phyloP scores from a whole-genome alignment of 1,284 basidiomycete species.

The Fomitopsis palustris region DNA sequence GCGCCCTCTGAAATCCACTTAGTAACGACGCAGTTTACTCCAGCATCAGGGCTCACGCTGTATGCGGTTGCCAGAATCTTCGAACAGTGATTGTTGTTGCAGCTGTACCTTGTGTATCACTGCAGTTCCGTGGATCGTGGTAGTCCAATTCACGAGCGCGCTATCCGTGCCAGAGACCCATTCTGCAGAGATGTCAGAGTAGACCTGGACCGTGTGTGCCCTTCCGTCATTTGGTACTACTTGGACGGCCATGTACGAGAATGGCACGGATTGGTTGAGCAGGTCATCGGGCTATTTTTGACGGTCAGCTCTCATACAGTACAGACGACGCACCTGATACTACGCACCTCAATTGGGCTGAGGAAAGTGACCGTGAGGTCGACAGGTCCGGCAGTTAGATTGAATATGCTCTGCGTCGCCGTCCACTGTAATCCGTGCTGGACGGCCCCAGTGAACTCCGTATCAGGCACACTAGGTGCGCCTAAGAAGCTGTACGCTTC shows the following conservation, averaged over 20 bases:
- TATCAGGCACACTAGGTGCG: conserved; percentile 39
- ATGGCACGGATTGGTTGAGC: conserved; percentile 56
- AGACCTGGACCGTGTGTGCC: conserved; percentile 54
- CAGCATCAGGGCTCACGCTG: conserved; percentile 56
- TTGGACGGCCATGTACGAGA: conserved; percentile 57
- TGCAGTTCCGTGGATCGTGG: conserved; percentile 40
- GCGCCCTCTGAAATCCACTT: conserved; percentile 67
- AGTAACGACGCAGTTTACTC: neutral
- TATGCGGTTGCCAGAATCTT: conserved; percentile 54
- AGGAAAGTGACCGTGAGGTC: conserved; percentile 59
- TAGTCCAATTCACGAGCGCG: conserved; percentile 52
- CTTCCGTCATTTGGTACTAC: conserved; percentile 48
- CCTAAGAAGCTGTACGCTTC: conserved; percentile 58
- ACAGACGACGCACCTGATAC: no score
- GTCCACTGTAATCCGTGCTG: no score
- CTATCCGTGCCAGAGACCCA: conserved; percentile 62
- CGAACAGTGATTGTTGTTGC: conserved; percentile 40
- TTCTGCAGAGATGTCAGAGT: conserved; percentile 64
- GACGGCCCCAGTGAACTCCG: conserved; percentile 64
- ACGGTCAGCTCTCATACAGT: no score
- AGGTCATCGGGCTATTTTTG: conserved; percentile 47
- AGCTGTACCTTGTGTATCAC: conserved; percentile 60
- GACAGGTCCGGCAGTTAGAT: conserved; percentile 57
- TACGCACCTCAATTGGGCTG: conserved; percentile 57
- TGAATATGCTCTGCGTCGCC: conserved; percentile 62